Evolutionary conservation across 2,329 filamentous ascomycete species (phyloP).

Genomic region (Coniochaeta hoffmannii): DNA sequence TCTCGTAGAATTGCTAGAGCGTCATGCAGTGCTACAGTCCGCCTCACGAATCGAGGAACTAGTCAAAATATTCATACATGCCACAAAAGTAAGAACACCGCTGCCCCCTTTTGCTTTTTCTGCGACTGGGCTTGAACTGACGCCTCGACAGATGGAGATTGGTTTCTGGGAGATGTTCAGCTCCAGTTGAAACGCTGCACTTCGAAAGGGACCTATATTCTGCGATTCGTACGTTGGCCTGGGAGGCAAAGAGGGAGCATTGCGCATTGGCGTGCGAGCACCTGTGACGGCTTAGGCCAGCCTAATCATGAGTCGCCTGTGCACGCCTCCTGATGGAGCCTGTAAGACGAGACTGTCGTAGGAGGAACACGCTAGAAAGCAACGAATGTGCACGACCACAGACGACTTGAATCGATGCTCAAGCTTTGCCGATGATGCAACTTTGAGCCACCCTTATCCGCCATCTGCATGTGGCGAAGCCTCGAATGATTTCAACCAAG

Average conservation of each 20-base stretch:
- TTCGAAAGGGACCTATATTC: slow-evolving; percentile 16
- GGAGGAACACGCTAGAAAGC: too few species aligned
- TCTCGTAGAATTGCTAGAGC: slow-evolving; percentile 62
- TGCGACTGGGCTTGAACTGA: background rate
- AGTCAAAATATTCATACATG: slow-evolving; percentile 75
- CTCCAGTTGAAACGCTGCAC: slow-evolving; percentile 25
- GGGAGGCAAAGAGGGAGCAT: background rate
- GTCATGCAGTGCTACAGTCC: slow-evolving; percentile 65
- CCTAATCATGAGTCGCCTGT: too few species aligned
- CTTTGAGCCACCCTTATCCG: too few species aligned
- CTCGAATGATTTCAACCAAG: background rate
- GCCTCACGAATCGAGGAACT: slow-evolving; percentile 72
- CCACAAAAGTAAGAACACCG: slow-evolving; percentile 59
- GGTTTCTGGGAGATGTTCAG: slow-evolving; percentile 65
- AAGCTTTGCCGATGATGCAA: too few species aligned
- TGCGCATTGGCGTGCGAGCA: too few species aligned
- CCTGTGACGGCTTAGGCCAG: too few species aligned
- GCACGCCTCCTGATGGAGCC: too few species aligned
- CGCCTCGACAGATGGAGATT: slow-evolving; percentile 45
- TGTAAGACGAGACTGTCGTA: too few species aligned
- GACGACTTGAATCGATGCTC: too few species aligned
- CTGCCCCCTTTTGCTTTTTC: background rate
- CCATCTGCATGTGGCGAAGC: background rate
- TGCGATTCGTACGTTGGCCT: background rate
- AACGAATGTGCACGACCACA: too few species aligned